Evolutionary conservation across 495 filamentous ascomycete genomes (phyloP).

Genomic region (Penicillium dipodomyicola): DNA sequence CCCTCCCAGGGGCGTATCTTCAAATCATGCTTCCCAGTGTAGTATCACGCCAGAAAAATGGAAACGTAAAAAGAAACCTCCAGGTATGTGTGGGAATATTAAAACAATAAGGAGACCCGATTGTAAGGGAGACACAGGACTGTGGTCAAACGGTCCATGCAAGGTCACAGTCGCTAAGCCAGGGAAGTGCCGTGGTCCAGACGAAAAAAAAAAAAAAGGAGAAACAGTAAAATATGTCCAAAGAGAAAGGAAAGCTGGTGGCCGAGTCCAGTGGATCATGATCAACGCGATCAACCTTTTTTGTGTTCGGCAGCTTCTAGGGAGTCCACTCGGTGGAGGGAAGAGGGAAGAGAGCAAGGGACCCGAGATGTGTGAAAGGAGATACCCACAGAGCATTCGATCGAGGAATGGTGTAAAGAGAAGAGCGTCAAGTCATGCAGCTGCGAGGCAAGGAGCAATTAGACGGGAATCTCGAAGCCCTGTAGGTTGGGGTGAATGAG

Average conservation of each 20-base stretch:
- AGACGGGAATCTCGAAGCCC: slow-evolving; percentile 8
- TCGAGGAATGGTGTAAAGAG: neutral
- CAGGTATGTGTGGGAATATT: slow-evolving; percentile 28
- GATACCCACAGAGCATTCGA: neutral
- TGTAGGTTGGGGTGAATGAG: slow-evolving; percentile 30
- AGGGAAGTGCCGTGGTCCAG: slow-evolving; percentile 2
- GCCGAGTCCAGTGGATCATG: slow-evolving; percentile 15
- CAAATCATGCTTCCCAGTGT: slow-evolving; percentile 22
- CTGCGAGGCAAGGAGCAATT: slow-evolving; percentile 16
- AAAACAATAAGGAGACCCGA: slow-evolving; percentile 20
- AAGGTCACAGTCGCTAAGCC: slow-evolving; percentile 11
- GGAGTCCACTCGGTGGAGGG: neutral
- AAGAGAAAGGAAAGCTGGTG: slow-evolving; percentile 16
- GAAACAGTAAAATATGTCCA: slow-evolving; percentile 21
- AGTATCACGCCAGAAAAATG: slow-evolving; percentile 19
- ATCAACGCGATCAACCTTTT: slow-evolving; percentile 16
- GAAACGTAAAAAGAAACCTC: slow-evolving; percentile 16
- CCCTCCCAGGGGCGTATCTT: slow-evolving; percentile 16
- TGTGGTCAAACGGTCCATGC: slow-evolving; percentile 18
- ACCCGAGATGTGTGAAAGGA: slow-evolving; percentile 2
- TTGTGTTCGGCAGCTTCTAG: slow-evolving; percentile 16
- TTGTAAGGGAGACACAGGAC: neutral
- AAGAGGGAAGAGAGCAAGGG: slow-evolving; percentile 3
- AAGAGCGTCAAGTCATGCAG: slow-evolving; percentile 16
- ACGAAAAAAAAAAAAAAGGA: neutral